Evolutionary conservation across 2,329 filamentous ascomycete genomes (phyloP), one percentile per base, ranked within the genome.

Genomic region (Talaromyces piceae): DNA sequence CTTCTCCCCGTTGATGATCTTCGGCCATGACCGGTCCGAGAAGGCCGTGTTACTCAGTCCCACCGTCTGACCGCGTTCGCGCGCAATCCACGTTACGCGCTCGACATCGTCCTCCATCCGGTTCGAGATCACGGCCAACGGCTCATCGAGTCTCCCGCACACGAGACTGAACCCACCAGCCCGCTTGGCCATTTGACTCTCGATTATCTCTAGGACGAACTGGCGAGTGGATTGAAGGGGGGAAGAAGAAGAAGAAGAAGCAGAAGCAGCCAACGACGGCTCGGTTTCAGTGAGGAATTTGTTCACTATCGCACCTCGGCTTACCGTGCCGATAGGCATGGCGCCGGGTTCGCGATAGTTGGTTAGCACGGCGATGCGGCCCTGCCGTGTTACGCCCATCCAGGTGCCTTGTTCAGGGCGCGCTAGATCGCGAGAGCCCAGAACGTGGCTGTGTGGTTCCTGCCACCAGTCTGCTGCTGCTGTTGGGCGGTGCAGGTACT

Each of bases 81-180:
- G 65, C 1, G 74, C 74, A 20, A 84, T 73, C 66, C 77, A 78
- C 4, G 71, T 67, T 7, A 82, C 70, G 12, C 73, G 73, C 2
- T 76, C 67, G 11, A 75, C 68, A 31, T 76, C 67, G 39, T 50
- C 41, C 3, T 75, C 70, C 2, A 79, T 82, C 1, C 82, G 77
- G 59, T 85, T 85, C 13, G 80, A 83, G n/a, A 85, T 71, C 37
- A 84, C 74, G 0, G 77, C 77, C 27, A 85, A 63, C 16, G 73
- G 72, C 54, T 79, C 73, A 26, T 74, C 71, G 23, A 82, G 62
- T 48, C 73, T 67, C 0, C 82, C 82, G 62, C 81, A 84, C 2
- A 81, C 72, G 6, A 85, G 66, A 54, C 78, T 83, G 62, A 84
- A 84, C 1, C 82, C 82, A 1, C 82, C 82, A 0, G 83, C 79